Evolutionary conservation across 192 early-diverging fungal genomes (phyloP), one percentile per base, ranked within the genome.

Genomic region (Backusella morwellensis): DNA sequence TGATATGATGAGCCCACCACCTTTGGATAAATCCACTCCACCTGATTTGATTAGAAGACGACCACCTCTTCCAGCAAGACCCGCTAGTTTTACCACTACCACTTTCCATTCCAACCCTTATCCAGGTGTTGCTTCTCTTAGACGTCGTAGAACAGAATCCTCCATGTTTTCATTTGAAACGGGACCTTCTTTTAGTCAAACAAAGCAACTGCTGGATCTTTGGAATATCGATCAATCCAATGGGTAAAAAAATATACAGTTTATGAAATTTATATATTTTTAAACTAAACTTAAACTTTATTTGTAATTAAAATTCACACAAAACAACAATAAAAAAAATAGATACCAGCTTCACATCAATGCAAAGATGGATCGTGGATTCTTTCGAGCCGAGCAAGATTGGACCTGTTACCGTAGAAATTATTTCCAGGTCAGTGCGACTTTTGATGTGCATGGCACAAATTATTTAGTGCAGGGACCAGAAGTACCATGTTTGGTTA

Each of bases 321-420:
- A 50, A 50, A 15, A 44, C 42, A 17, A 44, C 52, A 56, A 56
- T 56, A 7, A 21, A 21, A 21, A 63, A 59, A 63, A 63, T 59
- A 91, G 88, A 9, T 91, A 90, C 83, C 85, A 85, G n/a, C 72
- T 91, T 6, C 79, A 82, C 9, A 75, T 96, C 56, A 84, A 88
- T 77, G 91, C 93, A 4, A 92, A 92, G 42, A 90, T 98, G 34
- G 95, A 96, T 71, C 85, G 92, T 3, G 96, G 96, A 17, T 97
- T 97, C 84, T 96, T 96, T 69, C 82, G 93, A 15, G 89, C 95
- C 0, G 91, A 91, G 40, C 82, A 86, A 52, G 91, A 92, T 66
- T 97, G 95, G 94, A 96, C 96, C 3, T 97, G 97, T 76, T 98
- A 98, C 81, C 88, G 97, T 17, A 90, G 96, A 77, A 98, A 98